These are phyloP conservation scores for Fistulinella prunicolor DNA, from an alignment of 768 basidiomycete species.

Conservation along the genomic window DNA sequence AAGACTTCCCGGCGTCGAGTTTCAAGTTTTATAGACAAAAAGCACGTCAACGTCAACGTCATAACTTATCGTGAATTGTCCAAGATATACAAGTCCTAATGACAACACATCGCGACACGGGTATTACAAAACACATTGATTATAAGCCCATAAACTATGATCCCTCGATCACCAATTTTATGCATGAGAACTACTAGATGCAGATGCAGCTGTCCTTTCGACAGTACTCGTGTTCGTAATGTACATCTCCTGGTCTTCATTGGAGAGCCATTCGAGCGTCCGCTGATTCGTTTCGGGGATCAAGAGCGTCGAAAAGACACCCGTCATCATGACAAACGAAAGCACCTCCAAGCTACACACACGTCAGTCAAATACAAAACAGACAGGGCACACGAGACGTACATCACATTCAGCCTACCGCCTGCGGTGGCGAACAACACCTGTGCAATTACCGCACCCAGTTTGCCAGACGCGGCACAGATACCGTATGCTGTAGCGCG, in stretches of 20 bases:
- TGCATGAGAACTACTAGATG: too few relatives aligned
- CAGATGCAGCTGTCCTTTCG: too few relatives aligned
- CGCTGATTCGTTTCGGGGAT: constrained; percentile 68
- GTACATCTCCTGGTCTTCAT: constrained; percentile 37
- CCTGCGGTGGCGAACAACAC: constrained; percentile 30
- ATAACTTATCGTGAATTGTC: too few relatives aligned
- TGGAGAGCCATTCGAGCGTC: constrained; percentile 64
- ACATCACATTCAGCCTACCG: neutral
- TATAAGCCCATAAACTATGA: constrained; percentile 42
- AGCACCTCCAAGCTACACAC: constrained; percentile 55
- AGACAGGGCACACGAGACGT: neutral
- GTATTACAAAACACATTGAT: too few relatives aligned
- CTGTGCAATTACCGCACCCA: constrained; percentile 76
- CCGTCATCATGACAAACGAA: constrained; percentile 79
- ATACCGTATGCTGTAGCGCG: constrained; percentile 81
- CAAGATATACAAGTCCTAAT: too few relatives aligned
- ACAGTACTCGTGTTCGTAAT: too few relatives aligned
- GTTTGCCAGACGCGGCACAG: constrained; percentile 75
- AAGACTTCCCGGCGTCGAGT: too few relatives aligned
- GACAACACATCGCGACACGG: too few relatives aligned
- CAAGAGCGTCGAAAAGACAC: constrained; percentile 72
- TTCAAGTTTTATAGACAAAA: too few relatives aligned
- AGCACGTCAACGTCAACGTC: too few relatives aligned
- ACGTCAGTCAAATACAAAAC: neutral
- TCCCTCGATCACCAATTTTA: constrained; percentile 72